These are phyloP conservation scores for Amyloporia xantha DNA, from an alignment of 768 basidiomycete genomes.

Conservation along the genomic window DNA sequence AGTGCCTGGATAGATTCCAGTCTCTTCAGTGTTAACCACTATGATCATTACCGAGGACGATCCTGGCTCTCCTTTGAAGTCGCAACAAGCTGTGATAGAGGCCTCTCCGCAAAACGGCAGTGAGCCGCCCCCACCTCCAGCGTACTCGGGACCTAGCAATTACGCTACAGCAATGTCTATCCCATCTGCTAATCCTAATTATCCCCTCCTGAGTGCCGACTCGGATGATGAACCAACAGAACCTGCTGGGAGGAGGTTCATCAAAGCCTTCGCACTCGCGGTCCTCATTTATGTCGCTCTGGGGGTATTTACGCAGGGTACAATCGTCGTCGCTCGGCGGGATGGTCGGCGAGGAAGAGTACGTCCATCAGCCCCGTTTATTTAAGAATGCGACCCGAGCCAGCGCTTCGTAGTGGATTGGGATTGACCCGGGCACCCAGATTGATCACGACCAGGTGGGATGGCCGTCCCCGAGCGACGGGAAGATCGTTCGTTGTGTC, in stretches of 20 bases:
- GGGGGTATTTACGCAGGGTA: not conserved
- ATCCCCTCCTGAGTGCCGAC: not conserved
- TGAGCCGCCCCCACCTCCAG: constrained; percentile 9
- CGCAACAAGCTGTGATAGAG: constrained; percentile 4
- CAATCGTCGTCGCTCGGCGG: not conserved
- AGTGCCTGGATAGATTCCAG: too few relatives aligned
- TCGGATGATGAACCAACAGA: not conserved
- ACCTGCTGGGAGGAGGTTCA: constrained; percentile 11
- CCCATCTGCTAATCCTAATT: not conserved
- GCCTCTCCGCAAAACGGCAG: constrained; percentile 2
- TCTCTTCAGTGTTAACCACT: not conserved
- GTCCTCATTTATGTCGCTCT: constrained; percentile 13
- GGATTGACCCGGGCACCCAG: not conserved
- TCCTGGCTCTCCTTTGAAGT: constrained; percentile 16
- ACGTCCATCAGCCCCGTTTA: not conserved
- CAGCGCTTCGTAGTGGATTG: not conserved
- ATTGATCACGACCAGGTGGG: not conserved
- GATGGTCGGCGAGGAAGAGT: not conserved
- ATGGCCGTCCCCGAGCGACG: constrained; percentile 10
- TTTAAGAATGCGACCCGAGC: not conserved
- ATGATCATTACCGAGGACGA: constrained; percentile 23
- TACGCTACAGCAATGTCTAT: not conserved
- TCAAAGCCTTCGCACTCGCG: constrained; percentile 17
- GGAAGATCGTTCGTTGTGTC: constrained; percentile 12
- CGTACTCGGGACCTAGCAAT: constrained; percentile 8